Conservation (phyloP, 192 early-diverging fungal species). For the Gigaspora rosea region DNA sequence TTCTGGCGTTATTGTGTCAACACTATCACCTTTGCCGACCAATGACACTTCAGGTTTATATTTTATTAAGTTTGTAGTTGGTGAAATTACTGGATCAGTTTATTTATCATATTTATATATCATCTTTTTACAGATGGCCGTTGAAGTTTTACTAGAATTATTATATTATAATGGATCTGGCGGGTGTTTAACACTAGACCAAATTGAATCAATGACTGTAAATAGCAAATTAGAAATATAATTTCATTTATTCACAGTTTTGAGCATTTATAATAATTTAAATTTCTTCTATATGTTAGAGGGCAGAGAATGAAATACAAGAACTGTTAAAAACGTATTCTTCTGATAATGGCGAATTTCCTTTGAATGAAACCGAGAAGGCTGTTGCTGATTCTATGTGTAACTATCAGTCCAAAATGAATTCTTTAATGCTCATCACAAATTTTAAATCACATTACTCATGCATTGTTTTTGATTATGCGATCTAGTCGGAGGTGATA, state of each 20-base stretch:
- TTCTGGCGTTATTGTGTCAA: conserved; percentile 5
- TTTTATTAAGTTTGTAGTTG: not conserved
- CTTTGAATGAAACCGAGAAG: conserved; percentile 34
- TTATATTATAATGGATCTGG: conserved; percentile 40
- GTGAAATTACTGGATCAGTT: too few relatives aligned
- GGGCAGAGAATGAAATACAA: conserved; percentile 22
- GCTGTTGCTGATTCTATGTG: conserved; percentile 40
- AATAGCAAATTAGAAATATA: not conserved
- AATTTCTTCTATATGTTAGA: conserved; percentile 35
- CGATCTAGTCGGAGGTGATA: conserved; percentile 16
- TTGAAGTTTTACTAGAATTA: conserved; percentile 44
- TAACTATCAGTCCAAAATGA: not conserved
- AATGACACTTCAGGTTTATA: conserved; percentile 28
- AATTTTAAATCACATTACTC: not conserved
- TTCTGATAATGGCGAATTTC: conserved; percentile 19
- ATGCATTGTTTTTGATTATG: not conserved
- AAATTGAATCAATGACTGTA: conserved; percentile 26
- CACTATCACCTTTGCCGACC: conserved; percentile 6
- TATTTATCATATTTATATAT: too few relatives aligned
- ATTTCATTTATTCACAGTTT: not conserved
- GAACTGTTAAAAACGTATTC: not conserved
- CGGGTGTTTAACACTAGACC: conserved; percentile 5
- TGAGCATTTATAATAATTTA: conserved; percentile 28
- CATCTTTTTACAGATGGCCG: conserved; percentile 35
- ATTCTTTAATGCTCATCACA: not conserved